Conservation (phyloP, 176 grass and related monocot genomes). For the Ampelocalamus luodianensis region DNA sequence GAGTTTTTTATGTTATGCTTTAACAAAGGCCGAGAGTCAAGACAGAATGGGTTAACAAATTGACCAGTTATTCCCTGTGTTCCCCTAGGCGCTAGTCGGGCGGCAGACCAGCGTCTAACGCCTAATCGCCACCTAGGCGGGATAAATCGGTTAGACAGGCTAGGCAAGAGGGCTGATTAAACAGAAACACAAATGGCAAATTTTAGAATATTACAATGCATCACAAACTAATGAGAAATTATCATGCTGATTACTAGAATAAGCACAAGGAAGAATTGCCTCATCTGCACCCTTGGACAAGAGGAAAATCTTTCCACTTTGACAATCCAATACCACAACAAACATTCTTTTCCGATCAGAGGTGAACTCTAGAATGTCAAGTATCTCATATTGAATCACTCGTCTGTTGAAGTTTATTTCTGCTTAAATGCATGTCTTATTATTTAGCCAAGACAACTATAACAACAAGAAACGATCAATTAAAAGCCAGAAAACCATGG, state of each 20-base stretch:
- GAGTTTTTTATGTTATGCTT: constrained; percentile 1
- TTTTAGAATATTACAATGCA: neutral
- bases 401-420: constrained; percentile 78
- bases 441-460: constrained; percentile 27
- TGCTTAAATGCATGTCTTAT: constrained; percentile 49
- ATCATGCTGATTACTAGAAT: constrained; percentile 62
- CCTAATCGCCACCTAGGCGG: too few species aligned
- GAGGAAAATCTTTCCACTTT: constrained; percentile 83
- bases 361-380: constrained; percentile 95
- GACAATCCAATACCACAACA: constrained; percentile 70
- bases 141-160: too few species aligned
- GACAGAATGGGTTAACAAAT: constrained; percentile 9
- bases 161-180: too few species aligned
- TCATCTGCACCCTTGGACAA: constrained; percentile 97
- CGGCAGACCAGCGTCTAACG: too few species aligned
- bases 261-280: constrained; percentile 73
- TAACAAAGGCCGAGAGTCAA: constrained; percentile 19
- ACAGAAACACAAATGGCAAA: neutral
- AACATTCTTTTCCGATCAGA: constrained; percentile 99
- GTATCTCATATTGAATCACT: constrained; percentile 72
- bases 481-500: constrained; percentile 26
- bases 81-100: too few species aligned
- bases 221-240: neutral
- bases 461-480: constrained; percentile 20
- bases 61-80: neutral